Conservation (phyloP, 2,329 filamentous ascomycete genomes). For the Plectosphaerella plurivora region DNA sequence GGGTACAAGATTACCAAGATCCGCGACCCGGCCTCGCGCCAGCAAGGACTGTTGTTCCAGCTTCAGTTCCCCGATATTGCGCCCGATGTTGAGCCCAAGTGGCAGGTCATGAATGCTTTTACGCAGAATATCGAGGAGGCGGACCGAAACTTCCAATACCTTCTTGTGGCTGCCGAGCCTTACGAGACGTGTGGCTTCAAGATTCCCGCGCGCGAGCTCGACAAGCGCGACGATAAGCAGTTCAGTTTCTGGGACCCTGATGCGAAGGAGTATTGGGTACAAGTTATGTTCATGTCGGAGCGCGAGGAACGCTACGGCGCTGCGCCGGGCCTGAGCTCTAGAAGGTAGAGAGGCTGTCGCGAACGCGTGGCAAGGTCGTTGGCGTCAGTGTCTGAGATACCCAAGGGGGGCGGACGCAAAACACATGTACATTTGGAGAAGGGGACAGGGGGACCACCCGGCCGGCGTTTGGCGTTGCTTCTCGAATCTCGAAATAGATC, state of each 20-base stretch:
- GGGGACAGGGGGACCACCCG: no score
- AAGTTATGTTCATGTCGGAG: conserved; percentile 98
- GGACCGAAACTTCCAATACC: conserved; percentile 90
- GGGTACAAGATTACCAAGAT: conserved; percentile 99
- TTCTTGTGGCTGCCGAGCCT: conserved; percentile 91
- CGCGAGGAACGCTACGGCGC: conserved; percentile 82
- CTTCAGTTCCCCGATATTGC: conserved; percentile 91
- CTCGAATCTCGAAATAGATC: no score
- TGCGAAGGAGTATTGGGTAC: conserved; percentile 94
- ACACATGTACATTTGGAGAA: no score
- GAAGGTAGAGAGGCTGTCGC: conserved; percentile 28
- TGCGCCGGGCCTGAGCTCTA: conserved; percentile 53
- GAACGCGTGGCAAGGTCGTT: no score
- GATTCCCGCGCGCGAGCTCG: conserved; percentile 87
- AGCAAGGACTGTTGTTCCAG: conserved; percentile 92
- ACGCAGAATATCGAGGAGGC: conserved; percentile 94
- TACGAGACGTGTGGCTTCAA: conserved; percentile 98
- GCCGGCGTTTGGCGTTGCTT: no score
- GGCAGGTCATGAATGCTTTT: conserved; percentile 96
- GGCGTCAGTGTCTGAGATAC: no score
- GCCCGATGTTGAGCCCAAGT: conserved; percentile 69
- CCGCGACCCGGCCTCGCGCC: conserved; percentile 79
- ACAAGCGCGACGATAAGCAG: conserved; percentile 80
- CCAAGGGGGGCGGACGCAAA: no score
- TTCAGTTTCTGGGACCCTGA: conserved; percentile 97